A percentile compares a stretch with the other conserved stretches of the same genome.
These are phyloP conservation scores for Kluyveromyces siamensis DNA, from an alignment of 805 yeast genomes.

Conservation along the genomic window DNA sequence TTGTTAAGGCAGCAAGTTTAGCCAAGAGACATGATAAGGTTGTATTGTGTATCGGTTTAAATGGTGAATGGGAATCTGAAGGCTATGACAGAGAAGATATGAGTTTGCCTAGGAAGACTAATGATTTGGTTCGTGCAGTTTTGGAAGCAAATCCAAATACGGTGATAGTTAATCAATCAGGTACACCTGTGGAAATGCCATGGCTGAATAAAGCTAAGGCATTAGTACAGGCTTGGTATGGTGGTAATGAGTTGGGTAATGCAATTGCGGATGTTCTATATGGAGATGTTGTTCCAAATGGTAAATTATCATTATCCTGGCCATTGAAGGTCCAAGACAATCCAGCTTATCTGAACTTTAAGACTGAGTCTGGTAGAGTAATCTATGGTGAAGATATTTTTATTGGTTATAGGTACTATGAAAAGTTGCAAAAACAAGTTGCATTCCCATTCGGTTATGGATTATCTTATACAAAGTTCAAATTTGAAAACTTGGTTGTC, in stretches of 20 bases:
- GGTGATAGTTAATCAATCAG: constrained; percentile 48
- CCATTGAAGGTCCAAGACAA: constrained; percentile 44
- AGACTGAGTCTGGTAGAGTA: constrained; percentile 43
- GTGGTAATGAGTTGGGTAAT: constrained; percentile 51
- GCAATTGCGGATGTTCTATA: constrained; percentile 51
- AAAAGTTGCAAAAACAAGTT: constrained; percentile 38
- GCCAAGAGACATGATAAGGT: constrained; percentile 48
- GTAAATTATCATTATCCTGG: constrained; percentile 48
- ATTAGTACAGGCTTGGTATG: constrained; percentile 46
- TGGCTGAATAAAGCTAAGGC: constrained; percentile 38
- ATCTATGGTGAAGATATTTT: constrained; percentile 59
- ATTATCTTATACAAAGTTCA: constrained; percentile 48
- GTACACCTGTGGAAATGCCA: constrained; percentile 54
- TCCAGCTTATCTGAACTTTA: constrained; percentile 46
- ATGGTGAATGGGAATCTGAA: constrained; percentile 51
- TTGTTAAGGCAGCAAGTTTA: constrained; percentile 35
- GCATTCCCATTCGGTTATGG: constrained; percentile 58
- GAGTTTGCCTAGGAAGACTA: constrained; percentile 42
- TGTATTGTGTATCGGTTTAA: constrained; percentile 41
- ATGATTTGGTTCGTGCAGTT: constrained; percentile 38
- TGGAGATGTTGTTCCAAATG: constrained; percentile 54
- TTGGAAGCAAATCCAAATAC: constrained; percentile 40
- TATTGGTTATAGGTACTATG: constrained; percentile 56
- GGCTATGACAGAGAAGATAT: constrained; percentile 46
- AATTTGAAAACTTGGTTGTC: constrained; percentile 31